Base-by-base conservation (phyloP, 2,329 filamentous ascomycete species). In the Pseudocercospora fuligena region DNA sequence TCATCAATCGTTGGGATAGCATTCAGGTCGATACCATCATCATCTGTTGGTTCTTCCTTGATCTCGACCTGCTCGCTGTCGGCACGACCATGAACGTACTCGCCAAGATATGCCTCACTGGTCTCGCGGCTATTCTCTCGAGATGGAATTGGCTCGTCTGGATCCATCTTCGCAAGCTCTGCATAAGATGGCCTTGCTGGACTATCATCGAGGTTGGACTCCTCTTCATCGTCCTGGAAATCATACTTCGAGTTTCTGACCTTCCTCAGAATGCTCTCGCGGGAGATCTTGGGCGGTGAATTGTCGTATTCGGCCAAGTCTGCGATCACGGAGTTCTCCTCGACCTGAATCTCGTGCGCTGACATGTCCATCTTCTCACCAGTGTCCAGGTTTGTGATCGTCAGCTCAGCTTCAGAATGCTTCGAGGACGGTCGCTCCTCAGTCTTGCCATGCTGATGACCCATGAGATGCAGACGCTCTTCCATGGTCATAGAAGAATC, bases 221-320 rank as follows among this genome's bases (percentile, higher is more conserved):
- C 86, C 86, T 69, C 69, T 19, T 72, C 72, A n/a, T 73, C 74
- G 29, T 82, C 78, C 8, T 79, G 79, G 8, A 82, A 79, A 21
- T 89, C 86, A 53, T 86, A 83, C 57, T 82, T 82, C 67, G 79
- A 82, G 77, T 78, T 92, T 77, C 95, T 92, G 63, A 97, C 90
- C 69, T 94, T 93, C 61, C 92, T 90, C 73, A 98, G 83, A 72
- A 98, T 98, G 0, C 94, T 97, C 77, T 98, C 95, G 43, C 94
- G 88, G 8, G 94, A 97, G 75, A 98, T 97, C 63, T 90, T 90
- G 11, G 91, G 92, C 14, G 90, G 78, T 16, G 77, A 78, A 21
- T 77, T 76, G 5, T 78, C 77, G 23, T 77, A 76, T 46, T 76
- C 75, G 14, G 70, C 70, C 29, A 78, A 66, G 40, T 77, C 75